phyloP scores from a whole-genome alignment of 2,329 filamentous ascomycete species.

The Fusarium metavorans region DNA sequence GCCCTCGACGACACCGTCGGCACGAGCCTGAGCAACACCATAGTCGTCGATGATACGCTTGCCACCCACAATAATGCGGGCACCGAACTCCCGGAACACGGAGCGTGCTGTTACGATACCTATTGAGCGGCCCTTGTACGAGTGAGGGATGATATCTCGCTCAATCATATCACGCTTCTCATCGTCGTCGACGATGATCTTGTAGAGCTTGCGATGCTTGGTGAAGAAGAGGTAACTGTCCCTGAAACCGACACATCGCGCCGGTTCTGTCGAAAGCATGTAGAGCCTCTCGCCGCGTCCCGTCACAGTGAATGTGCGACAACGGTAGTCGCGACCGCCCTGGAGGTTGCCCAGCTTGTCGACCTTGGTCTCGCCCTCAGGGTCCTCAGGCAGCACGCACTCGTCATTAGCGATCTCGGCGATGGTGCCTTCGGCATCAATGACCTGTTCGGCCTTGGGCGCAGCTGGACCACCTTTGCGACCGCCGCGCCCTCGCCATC shows the following conservation, averaged over 20 bases:
- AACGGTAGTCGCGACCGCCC: constrained; percentile 91
- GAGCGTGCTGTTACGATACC: constrained; percentile 96
- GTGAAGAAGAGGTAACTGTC: constrained; percentile 99
- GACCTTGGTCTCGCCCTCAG: constrained; percentile 92
- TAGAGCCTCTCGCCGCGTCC: constrained; percentile 88
- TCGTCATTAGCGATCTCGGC: constrained; percentile 94
- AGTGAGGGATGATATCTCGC: constrained; percentile 94
- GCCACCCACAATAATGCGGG: constrained; percentile 92
- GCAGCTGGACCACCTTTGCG: constrained; percentile 77
- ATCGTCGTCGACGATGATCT: constrained; percentile 98
- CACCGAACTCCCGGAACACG: constrained; percentile 96
- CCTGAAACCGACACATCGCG: constrained; percentile 94
- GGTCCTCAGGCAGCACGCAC: constrained; percentile 86
- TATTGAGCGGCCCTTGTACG: constrained; percentile 97
- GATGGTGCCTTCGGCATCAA: constrained; percentile 94
- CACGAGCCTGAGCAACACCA: constrained; percentile 78
- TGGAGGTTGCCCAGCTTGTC: constrained; percentile 87
- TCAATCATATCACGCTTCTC: constrained; percentile 98
- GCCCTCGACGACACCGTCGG: constrained; percentile 85
- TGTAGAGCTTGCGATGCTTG: constrained; percentile 95
- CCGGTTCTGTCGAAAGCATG: constrained; percentile 98
- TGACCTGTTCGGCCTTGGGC: constrained; percentile 83
- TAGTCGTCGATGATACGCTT: constrained; percentile 91
- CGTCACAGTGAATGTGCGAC: constrained; percentile 91
- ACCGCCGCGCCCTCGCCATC: constrained; percentile 77